Percentiles rank a stretch among this genome's conserved stretches.
Evolutionary conservation across 495 filamentous ascomycete species (phyloP).

Genomic region (Jackrogersella minutella): DNA sequence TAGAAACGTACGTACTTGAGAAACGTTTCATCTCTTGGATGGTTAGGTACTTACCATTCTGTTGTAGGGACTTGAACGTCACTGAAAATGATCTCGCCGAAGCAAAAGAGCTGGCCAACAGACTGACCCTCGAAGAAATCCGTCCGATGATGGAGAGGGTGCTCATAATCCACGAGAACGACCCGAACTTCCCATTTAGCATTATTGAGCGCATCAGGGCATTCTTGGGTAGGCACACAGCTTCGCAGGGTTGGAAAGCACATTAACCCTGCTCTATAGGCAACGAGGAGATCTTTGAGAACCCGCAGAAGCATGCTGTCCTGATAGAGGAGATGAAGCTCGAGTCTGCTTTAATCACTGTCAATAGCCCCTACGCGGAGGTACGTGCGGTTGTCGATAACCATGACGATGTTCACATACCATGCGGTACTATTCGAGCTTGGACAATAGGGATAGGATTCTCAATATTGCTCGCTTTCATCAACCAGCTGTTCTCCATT

Average conservation of each 20-base stretch:
- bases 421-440: conserved; percentile 51
- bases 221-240: conserved; percentile 42
- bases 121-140: conserved; percentile 46
- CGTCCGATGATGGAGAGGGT: conserved; percentile 46
- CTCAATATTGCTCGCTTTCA: conserved; percentile 47
- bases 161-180: conserved; percentile 43
- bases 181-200: conserved; percentile 49
- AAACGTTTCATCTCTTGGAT: neutral
- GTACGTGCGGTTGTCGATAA: conserved; percentile 60
- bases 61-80: conserved; percentile 34
- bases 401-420: conserved; percentile 51
- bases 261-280: conserved; percentile 22
- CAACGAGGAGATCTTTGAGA: conserved; percentile 47
- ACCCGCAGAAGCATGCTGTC: conserved; percentile 49
- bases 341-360: conserved; percentile 52
- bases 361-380: conserved; percentile 57
- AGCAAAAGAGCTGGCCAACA: conserved; percentile 43
- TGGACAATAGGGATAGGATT: conserved; percentile 53
- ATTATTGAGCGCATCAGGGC: conserved; percentile 45
- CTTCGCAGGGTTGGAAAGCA: neutral
- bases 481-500: conserved; percentile 55
- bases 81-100: conserved; percentile 47
- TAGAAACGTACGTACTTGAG: conserved; percentile 21
- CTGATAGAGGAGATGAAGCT: conserved; percentile 55
- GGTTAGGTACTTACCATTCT: neutral